These are phyloP conservation scores for Acer campestre DNA, from an alignment of 345 rosid genomes.

Conservation along the genomic window DNA sequence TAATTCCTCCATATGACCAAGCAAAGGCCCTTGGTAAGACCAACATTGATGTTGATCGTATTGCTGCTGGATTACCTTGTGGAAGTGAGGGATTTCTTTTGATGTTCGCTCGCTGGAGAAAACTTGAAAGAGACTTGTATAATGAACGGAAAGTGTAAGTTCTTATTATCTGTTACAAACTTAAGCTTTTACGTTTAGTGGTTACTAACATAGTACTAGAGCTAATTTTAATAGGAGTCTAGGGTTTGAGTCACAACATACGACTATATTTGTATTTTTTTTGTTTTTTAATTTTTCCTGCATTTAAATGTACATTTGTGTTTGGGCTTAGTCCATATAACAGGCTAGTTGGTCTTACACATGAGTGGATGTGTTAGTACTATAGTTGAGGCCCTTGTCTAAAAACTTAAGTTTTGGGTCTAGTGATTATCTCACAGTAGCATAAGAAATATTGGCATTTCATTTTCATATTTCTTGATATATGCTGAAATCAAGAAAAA, in stretches of 20 bases:
- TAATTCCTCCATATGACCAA: conserved; percentile 92
- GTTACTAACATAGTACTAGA: neutral
- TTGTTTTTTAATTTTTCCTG: neutral
- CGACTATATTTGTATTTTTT: too few species aligned
- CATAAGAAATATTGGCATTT: neutral
- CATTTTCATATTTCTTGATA: neutral
- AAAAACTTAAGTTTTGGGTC: neutral
- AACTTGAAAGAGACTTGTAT: conserved; percentile 96
- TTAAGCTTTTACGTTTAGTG: neutral
- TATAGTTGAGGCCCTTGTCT: neutral
- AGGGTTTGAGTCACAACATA: neutral
- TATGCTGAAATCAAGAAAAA: conserved; percentile 1
- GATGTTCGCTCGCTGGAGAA: conserved; percentile 99
- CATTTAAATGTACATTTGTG: neutral
- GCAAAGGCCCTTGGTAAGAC: conserved; percentile 99
- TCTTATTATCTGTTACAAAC: conserved; percentile 13
- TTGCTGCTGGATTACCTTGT: conserved; percentile 99
- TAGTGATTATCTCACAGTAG: neutral
- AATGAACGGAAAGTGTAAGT: conserved; percentile 95
- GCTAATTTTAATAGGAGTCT: neutral
- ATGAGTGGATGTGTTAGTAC: neutral
- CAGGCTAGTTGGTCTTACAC: neutral
- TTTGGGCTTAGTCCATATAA: neutral
- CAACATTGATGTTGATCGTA: conserved; percentile 92
- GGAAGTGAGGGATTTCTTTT: conserved; percentile 98